Evolutionary conservation across 331 rosid genomes (phyloP), one percentile per base, ranked within the genome.

Genomic region (Pyracantha coccinea): DNA sequence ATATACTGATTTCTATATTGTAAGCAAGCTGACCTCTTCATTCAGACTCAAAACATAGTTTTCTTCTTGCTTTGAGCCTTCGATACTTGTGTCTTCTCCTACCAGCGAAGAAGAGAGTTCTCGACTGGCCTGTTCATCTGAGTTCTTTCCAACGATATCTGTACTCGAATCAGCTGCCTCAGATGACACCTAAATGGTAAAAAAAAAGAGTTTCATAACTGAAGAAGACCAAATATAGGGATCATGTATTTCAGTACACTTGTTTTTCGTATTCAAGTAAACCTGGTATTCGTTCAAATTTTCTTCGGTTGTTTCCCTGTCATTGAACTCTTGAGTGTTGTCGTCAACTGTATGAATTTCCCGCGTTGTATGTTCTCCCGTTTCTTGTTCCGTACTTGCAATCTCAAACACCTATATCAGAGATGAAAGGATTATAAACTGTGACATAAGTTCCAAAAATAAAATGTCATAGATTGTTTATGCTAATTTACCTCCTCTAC

Each of bases 401-500:
- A 70, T 80, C 73, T 41, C 65, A 9, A 60, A 44, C 54, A 66
- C 78, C 84, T 83, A 53, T 20, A 20, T 52, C 17, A 63, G 23
- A 62, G 8, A 53, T 28, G 54, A 20, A 29, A 44, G 9, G 52
- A 72, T 35, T 38, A 24, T 16, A 38, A 59, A 35, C 68, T 9
- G 35, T 15, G 65, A 60, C 1, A 60, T 38, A 38, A 38, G 45
- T 38, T 50, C 61, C 21, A 11, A 3, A 23, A 10, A 23, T 23
- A 17, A 38, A 5, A 12, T 3, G 7, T 63, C 24, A 44, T 12
- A n/a, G 11, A 35, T 7, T 8, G 23, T 78, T 11, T 6, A 32
- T 29, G 64, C 25, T 17, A 13, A 19, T 61, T 79, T 57, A 86
- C 90, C 88, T 77, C 79, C 29, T 58, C 71, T 7, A 11, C 19